Percentiles rank a stretch among this genome's conserved stretches.
These are phyloP conservation scores for Naganishia antarctica DNA, from an alignment of 768 basidiomycete genomes.

Conservation along the genomic window DNA sequence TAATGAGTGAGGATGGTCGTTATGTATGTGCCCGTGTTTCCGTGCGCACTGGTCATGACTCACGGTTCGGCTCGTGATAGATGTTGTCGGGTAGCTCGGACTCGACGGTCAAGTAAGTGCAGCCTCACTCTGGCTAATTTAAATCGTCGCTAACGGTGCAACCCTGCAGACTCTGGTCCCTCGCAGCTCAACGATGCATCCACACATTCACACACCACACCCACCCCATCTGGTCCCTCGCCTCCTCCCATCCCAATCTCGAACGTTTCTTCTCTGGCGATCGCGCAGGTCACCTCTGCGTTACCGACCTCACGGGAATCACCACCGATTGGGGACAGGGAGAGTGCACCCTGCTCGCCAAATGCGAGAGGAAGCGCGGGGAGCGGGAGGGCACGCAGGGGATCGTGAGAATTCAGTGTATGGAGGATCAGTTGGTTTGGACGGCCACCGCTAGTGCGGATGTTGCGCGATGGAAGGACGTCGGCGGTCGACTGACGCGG, in stretches of 20 bases:
- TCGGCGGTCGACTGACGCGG: conserved; percentile 41
- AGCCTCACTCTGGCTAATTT: neutral
- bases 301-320: conserved; percentile 81
- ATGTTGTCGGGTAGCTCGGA: conserved; percentile 49
- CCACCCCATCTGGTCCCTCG: conserved; percentile 83
- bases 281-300: conserved; percentile 75
- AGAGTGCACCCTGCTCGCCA: conserved; percentile 76
- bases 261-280: conserved; percentile 93
- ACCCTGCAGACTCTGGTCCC: conserved; percentile 81
- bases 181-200: conserved; percentile 75
- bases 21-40: conserved; percentile 59
- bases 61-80: conserved; percentile 29
- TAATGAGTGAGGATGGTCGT: conserved; percentile 83
- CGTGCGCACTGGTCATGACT: neutral
- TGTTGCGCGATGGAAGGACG: conserved; percentile 71
- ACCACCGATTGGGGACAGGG: conserved; percentile 71
- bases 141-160: conserved; percentile 1
- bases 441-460: conserved; percentile 78
- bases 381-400: conserved; percentile 61
- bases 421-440: conserved; percentile 83
- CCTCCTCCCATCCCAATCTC: conserved; percentile 78
- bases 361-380: conserved; percentile 40
- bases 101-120: conserved; percentile 47
- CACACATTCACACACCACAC: conserved; percentile 96
- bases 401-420: conserved; percentile 73